Conservation (phyloP, 2,329 filamentous ascomycete species). For the Sporothrix protearum region DNA sequence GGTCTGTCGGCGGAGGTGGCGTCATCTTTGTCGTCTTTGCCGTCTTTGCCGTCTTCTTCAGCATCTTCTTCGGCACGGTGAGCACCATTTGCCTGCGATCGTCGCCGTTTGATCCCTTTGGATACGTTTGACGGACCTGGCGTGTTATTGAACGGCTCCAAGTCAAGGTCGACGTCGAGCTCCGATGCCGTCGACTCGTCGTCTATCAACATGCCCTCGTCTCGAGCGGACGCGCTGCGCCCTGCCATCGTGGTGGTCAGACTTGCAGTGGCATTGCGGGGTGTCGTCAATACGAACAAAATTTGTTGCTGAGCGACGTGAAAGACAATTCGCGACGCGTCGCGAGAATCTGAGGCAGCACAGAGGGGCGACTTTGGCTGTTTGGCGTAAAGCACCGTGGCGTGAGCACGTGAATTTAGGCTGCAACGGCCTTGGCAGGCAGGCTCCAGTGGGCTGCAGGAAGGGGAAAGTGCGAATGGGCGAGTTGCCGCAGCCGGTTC, state of each 20-base stretch:
- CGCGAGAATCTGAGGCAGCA: neutral
- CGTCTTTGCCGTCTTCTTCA: constrained; percentile 33
- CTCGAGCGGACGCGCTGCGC: neutral
- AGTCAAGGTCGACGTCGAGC: neutral
- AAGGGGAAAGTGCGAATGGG: neutral
- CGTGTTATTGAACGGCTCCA: constrained; percentile 19
- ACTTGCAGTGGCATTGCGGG: neutral
- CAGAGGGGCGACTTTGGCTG: neutral
- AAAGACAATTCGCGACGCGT: constrained; percentile 7
- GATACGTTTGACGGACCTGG: neutral
- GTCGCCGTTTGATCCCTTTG: constrained; percentile 23
- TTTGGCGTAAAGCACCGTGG: constrained; percentile 16
- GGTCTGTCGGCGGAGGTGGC: constrained; percentile 11
- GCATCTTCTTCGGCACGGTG: neutral
- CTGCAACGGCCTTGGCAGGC: neutral
- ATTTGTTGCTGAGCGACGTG: neutral
- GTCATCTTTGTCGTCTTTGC: too few relatives aligned
- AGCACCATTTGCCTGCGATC: constrained; percentile 35
- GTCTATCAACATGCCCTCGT: constrained; percentile 20
- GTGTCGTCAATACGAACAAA: neutral
- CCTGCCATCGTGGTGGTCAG: constrained; percentile 23
- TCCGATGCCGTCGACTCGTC: constrained; percentile 23
- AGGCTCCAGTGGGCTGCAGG: neutral
- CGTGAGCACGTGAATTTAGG: constrained; percentile 22
- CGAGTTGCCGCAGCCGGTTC: neutral